These are phyloP conservation scores for Tylopilus intermedius DNA, from an alignment of 768 basidiomycete genomes.

Conservation along the genomic window DNA sequence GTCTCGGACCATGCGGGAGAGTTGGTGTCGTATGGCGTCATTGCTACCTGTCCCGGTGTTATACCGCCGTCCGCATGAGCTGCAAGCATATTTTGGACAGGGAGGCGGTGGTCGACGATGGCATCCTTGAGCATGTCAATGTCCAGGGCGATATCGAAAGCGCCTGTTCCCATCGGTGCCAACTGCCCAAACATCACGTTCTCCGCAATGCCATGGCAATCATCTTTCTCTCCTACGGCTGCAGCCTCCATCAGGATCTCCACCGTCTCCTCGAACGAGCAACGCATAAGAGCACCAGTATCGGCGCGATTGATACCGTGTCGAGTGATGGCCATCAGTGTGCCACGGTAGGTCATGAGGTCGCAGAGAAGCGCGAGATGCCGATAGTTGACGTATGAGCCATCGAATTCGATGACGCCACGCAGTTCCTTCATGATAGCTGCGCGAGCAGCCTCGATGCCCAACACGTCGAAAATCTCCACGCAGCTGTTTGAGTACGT, in stretches of 20 bases:
- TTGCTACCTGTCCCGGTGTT: conserved; percentile 86
- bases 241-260: conserved; percentile 99
- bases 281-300: conserved; percentile 97
- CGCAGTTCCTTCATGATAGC: conserved; percentile 93
- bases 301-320: conserved; percentile 99
- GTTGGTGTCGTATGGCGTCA: conserved; percentile 95
- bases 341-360: conserved; percentile 94
- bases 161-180: conserved; percentile 99
- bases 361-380: conserved; percentile 96
- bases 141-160: conserved; percentile 93
- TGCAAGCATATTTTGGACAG: conserved; percentile 74
- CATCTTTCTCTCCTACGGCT: conserved; percentile 95
- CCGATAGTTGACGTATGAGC: conserved; percentile 98
- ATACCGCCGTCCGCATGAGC: conserved; percentile 82
- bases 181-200: conserved; percentile 99
- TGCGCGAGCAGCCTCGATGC: conserved; percentile 94
- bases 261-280: conserved; percentile 99
- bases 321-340: conserved; percentile 96
- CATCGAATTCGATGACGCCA: conserved; percentile 96
- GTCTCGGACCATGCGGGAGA: conserved; percentile 80
- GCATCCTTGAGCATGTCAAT: conserved; percentile 99
- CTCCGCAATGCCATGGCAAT: conserved; percentile 98
- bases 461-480: conserved; percentile 90
- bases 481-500: conserved; percentile 97
- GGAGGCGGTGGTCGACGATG: conserved; percentile 91